Evolutionary conservation across 768 basidiomycete genomes (phyloP).

Genomic region (Leucosporidium scottii): DNA sequence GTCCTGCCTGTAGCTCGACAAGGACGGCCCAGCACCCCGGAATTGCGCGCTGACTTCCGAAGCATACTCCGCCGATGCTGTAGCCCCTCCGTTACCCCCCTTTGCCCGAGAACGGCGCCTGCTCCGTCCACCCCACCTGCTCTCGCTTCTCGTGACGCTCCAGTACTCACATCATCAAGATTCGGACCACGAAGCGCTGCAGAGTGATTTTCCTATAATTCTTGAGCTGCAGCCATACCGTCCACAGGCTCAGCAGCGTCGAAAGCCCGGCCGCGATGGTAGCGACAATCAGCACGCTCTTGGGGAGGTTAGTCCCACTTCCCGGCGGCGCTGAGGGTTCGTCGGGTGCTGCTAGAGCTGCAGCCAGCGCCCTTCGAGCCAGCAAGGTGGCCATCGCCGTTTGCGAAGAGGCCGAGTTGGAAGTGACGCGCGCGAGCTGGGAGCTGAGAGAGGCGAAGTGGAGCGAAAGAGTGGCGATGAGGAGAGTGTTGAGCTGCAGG

Average conservation of each 20-base stretch:
- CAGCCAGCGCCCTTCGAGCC: no score
- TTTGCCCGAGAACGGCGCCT: not conserved
- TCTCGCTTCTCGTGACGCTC: not conserved
- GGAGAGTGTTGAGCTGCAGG: no score
- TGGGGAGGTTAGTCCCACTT: slow-evolving; percentile 25
- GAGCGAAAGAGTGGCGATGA: no score
- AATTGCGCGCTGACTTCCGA: not conserved
- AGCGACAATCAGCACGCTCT: slow-evolving; percentile 52
- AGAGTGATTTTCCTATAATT: slow-evolving; percentile 62
- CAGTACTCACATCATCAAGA: slow-evolving; percentile 78
- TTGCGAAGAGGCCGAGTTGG: no score
- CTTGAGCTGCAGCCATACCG: slow-evolving; percentile 72
- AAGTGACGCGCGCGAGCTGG: no score
- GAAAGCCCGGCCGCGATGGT: slow-evolving; percentile 62
- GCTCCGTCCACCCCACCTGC: not conserved
- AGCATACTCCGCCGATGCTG: not conserved
- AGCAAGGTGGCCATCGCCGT: no score
- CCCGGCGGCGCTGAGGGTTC: not conserved
- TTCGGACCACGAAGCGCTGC: slow-evolving; percentile 78
- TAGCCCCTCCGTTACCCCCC: not conserved
- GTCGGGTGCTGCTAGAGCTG: no score
- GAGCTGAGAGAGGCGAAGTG: no score
- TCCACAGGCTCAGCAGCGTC: slow-evolving; percentile 62
- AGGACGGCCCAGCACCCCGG: not conserved
- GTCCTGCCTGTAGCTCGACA: no score